phyloP scores from a whole-genome alignment of 345 rosid genomes.

The Anastatica hierochuntica region DNA sequence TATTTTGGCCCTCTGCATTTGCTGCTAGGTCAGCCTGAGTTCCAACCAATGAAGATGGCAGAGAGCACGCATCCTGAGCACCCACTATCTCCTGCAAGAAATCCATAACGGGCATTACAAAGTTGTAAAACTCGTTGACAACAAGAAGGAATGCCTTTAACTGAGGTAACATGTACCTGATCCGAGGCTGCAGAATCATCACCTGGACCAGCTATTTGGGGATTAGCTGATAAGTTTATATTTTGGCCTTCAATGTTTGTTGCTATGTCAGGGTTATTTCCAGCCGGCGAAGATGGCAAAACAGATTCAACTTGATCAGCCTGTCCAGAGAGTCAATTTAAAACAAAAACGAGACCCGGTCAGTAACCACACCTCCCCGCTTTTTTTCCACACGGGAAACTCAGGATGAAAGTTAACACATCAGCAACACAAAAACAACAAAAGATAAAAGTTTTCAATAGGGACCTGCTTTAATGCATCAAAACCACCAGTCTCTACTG shows the following conservation, averaged over 20 bases:
- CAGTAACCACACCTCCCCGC: conserved; percentile 5
- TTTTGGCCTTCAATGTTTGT: conserved; percentile 7
- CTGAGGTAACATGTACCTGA: conserved; percentile 21
- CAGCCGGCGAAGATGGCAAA: conserved; percentile 17
- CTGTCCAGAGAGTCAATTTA: conserved; percentile 9
- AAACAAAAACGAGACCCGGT: conserved; percentile 1
- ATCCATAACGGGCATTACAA: conserved; percentile 3
- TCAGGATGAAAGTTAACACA: neutral
- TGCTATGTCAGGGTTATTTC: conserved; percentile 6
- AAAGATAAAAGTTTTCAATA: conserved; percentile 2
- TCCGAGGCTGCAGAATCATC: conserved; percentile 3
- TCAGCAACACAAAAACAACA: neutral
- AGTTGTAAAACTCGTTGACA: neutral
- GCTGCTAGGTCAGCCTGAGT: conserved; percentile 12
- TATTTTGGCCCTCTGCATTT: conserved; percentile 9
- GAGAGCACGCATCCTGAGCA: conserved; percentile 13
- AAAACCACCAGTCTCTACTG: conserved; percentile 12
- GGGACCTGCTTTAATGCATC: conserved; percentile 17
- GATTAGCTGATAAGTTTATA: conserved; percentile 17
- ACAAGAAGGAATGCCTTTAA: neutral
- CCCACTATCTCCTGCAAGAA: conserved; percentile 2
- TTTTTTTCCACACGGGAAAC: neutral
- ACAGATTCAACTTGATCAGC: conserved; percentile 16
- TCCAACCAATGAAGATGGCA: conserved; percentile 18
- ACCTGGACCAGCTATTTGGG: conserved; percentile 8